These are phyloP conservation scores for Pestalotiopsis sp. DNA, from an alignment of 2,329 filamentous ascomycete species.

Conservation along the genomic window DNA sequence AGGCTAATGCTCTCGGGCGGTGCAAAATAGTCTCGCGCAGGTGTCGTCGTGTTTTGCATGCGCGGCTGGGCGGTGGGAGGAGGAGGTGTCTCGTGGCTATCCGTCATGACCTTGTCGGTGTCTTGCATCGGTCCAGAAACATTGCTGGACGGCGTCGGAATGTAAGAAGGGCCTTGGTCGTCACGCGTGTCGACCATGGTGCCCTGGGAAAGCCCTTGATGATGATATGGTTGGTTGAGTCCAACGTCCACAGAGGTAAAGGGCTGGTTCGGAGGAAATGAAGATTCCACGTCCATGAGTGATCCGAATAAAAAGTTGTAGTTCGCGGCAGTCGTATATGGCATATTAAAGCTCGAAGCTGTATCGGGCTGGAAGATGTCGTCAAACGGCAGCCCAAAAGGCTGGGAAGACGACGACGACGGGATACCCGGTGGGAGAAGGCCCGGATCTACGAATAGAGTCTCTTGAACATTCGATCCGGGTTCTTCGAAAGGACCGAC, in stretches of 20 bases:
- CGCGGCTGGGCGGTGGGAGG: neutral
- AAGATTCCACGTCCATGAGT: conserved; percentile 24
- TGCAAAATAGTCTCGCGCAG: neutral
- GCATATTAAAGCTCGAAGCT: conserved; percentile 67
- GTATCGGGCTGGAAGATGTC: conserved; percentile 64
- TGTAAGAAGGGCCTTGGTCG: neutral
- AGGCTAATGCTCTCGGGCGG: conserved; percentile 17
- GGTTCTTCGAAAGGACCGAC: conserved; percentile 13
- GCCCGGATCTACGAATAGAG: conserved; percentile 27
- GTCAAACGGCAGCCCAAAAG: conserved; percentile 42
- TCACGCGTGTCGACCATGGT: conserved; percentile 6
- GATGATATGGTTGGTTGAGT: neutral
- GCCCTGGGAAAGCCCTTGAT: neutral
- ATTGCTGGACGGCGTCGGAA: neutral
- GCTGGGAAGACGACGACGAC: conserved; percentile 24
- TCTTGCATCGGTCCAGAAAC: neutral
- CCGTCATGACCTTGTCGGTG: neutral
- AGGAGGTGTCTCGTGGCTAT: neutral
- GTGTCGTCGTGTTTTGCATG: neutral
- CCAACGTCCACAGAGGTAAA: neutral
- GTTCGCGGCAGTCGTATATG: conserved; percentile 64
- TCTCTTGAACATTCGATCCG: conserved; percentile 4
- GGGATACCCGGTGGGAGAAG: conserved; percentile 27
- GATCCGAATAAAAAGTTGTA: conserved; percentile 66
- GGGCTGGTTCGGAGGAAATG: neutral